Evolutionary conservation across 2,329 filamentous ascomycete species (phyloP).

Genomic region (Neonectria magnoliae): DNA sequence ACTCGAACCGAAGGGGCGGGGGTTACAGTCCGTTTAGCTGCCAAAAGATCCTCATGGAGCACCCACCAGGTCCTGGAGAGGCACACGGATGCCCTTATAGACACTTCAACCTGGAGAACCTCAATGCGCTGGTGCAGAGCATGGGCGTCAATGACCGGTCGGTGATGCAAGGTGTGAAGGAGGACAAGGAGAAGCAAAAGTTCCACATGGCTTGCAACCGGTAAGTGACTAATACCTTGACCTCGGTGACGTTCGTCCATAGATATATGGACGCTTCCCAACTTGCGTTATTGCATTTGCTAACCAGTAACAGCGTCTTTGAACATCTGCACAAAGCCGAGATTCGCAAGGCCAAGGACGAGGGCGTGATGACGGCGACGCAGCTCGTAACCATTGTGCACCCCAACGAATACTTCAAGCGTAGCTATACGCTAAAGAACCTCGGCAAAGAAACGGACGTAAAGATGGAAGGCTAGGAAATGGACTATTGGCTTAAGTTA

Average conservation of each 20-base stretch:
- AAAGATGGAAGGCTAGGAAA: slow-evolving; percentile 64
- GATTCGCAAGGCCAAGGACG: slow-evolving; percentile 80
- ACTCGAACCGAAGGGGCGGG: slow-evolving; percentile 84
- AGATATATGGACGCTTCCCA: neutral
- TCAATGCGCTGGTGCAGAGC: slow-evolving; percentile 77
- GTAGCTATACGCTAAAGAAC: slow-evolving; percentile 89
- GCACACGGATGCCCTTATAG: slow-evolving; percentile 96
- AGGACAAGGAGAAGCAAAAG: slow-evolving; percentile 88
- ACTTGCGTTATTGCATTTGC: neutral
- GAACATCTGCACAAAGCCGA: slow-evolving; percentile 85
- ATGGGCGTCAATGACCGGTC: slow-evolving; percentile 83
- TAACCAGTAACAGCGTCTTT: slow-evolving; percentile 72
- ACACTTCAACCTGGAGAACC: slow-evolving; percentile 89
- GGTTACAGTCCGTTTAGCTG: slow-evolving; percentile 94
- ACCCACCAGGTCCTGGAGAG: slow-evolving; percentile 86
- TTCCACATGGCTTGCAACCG: slow-evolving; percentile 97
- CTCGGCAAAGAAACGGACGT: slow-evolving; percentile 67
- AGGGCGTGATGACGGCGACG: slow-evolving; percentile 74
- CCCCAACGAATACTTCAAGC: slow-evolving; percentile 97
- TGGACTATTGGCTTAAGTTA: neutral
- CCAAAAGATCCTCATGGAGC: slow-evolving; percentile 93
- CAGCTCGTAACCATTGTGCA: slow-evolving; percentile 96
- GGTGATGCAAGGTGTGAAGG: slow-evolving; percentile 81
- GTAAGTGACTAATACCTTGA: slow-evolving; percentile 52
- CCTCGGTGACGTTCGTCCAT: neutral